Evolutionary conservation across 108 stramenopile species (phyloP).

Genomic region (Aurantiochytrium sp.): DNA sequence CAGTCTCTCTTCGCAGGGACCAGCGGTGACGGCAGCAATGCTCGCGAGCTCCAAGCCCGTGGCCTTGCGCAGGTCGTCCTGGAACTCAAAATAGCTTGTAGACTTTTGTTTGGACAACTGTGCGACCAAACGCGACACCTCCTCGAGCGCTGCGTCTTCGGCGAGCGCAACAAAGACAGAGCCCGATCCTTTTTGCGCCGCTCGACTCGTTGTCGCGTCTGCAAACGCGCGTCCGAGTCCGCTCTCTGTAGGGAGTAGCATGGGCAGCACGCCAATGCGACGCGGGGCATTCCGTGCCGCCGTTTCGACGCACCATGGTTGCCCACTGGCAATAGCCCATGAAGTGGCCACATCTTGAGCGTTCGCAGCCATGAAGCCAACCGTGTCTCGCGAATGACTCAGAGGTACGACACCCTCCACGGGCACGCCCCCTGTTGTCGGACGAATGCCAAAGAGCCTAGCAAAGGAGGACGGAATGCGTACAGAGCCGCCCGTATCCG

Average conservation of each 20-base stretch:
- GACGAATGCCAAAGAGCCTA: not conserved
- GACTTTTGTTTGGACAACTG: conserved; percentile 10
- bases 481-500: not conserved
- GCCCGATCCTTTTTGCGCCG: not conserved
- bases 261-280: not conserved
- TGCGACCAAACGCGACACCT: not conserved
- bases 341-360: not conserved
- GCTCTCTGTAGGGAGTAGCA: not conserved
- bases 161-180: not conserved
- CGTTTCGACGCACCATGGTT: not conserved
- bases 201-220: not conserved
- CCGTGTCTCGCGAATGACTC: not conserved
- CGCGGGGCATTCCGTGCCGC: not conserved
- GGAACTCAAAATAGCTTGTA: not conserved
- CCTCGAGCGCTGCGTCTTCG: not conserved
- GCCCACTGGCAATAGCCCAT: not conserved
- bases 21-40: not conserved
- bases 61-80: conserved; percentile 7
- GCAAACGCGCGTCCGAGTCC: not conserved
- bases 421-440: not conserved
- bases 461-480: conserved; percentile 6
- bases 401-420: not conserved
- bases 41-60: not conserved
- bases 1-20: not conserved
- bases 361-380: not conserved